Evolutionary conservation across 2,329 filamentous ascomycete genomes (phyloP), one percentile per base, ranked within the genome.

Genomic region (Grosmannia penicillata): DNA sequence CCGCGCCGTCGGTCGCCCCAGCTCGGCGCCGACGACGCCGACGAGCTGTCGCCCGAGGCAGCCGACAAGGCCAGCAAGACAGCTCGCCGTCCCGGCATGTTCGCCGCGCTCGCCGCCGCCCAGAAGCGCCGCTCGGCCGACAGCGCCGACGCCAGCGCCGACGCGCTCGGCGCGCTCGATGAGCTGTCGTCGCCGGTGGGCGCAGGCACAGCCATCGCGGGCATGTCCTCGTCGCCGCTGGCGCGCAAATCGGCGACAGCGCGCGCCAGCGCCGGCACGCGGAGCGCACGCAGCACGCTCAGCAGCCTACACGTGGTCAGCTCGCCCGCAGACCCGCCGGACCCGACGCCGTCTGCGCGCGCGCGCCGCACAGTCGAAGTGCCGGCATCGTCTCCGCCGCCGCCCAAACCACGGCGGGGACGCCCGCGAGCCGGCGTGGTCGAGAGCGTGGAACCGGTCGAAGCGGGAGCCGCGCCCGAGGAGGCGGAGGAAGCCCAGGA

Each of bases 401-500:
- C 15, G 9, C 19, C 21, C 6, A 30, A n/a, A 8, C 30, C 19
- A 5, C 17, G 26, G 13, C n/a, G 35, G 10, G 28, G 33, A 4
- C 18, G 33, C 8, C 33, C 33, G 7, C 32, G n/a, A 5, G 24
- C 33, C 8, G 17, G 17, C 7, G 31, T 38, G 4, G 42, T 11
- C 28, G 24, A 51, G 27, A 36, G 40, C 13, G 48, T 32, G 27
- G 48, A 44, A 5, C 47, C 49, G 22, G 45, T 43, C 2, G 46
- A 34, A 17, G 48, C 47, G 6, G 49, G 48, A 10, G 49, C 53
- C 6, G 40, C 42, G 6, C 41, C 44, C 13, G 41, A 42, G 3
- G 40, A 46, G 1, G 25, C 18, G 13, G 52, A 59, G 9, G 52
- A 57, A 34, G 66, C 63, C 1, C 57, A 68, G 36, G 62, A 67